Evolutionary conservation across 2,329 filamentous ascomycete genomes (phyloP).

Genomic region (Trichoderma atroviride): DNA sequence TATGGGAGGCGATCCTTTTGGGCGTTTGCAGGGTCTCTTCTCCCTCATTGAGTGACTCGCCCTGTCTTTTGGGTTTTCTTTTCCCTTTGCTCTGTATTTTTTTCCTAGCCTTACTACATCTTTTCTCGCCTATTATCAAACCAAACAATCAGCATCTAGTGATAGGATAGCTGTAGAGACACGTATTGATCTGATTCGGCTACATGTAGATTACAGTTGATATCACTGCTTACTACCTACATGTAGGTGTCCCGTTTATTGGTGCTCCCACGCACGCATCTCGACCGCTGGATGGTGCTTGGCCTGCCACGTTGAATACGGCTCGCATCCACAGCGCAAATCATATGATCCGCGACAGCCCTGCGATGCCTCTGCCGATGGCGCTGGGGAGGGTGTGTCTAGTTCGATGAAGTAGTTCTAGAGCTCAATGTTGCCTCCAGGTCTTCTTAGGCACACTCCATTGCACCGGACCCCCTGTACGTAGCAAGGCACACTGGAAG

Average conservation of each 20-base stretch:
- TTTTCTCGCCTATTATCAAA: neutral
- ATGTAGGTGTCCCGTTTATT: neutral
- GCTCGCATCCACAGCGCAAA: neutral
- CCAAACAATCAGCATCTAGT: neutral
- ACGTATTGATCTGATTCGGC: constrained; percentile 8
- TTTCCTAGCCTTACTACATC: neutral
- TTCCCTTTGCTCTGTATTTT: neutral
- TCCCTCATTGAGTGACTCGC: neutral
- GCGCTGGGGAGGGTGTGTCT: neutral
- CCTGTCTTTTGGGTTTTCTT: neutral
- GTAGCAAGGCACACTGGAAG: neutral
- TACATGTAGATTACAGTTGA: neutral
- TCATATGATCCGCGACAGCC: constrained; percentile 6
- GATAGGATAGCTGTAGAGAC: constrained; percentile 1
- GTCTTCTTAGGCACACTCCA: constrained; percentile 5
- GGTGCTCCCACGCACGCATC: neutral
- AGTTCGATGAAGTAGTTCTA: neutral
- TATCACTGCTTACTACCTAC: neutral
- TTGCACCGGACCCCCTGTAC: neutral
- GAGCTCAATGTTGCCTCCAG: neutral
- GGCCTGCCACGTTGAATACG: constrained; percentile 10
- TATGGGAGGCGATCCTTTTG: neutral
- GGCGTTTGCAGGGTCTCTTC: neutral
- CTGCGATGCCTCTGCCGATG: constrained; percentile 11
- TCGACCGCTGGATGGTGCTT: neutral